These are phyloP conservation scores for Saccharata proteae DNA, from an alignment of 2,329 filamentous ascomycete genomes.

Conservation along the genomic window DNA sequence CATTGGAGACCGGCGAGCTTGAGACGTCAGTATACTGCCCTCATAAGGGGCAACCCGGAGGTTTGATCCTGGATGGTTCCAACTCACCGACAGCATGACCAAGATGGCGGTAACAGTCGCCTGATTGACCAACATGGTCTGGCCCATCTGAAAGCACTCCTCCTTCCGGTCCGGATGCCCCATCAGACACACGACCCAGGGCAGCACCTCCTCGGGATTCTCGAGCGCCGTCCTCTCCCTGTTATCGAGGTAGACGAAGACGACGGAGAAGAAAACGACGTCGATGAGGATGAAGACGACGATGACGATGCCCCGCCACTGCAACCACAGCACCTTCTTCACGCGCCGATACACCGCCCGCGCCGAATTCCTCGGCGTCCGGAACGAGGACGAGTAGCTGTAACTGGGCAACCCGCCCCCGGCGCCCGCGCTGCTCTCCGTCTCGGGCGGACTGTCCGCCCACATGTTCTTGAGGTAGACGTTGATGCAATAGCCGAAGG, in stretches of 20 bases:
- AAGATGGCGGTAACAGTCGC: slow-evolving; percentile 70
- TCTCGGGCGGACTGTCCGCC: slow-evolving; percentile 59
- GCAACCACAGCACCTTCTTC: slow-evolving; percentile 72
- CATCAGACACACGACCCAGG: slow-evolving; percentile 66
- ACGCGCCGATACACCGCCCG: slow-evolving; percentile 81
- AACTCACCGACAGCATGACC: slow-evolving; percentile 63
- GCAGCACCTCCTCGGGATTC: slow-evolving; percentile 42
- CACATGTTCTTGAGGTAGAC: slow-evolving; percentile 76
- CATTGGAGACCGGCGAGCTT: slow-evolving; percentile 70
- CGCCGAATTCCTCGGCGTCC: slow-evolving; percentile 55
- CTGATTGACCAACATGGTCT: slow-evolving; percentile 56
- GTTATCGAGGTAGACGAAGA: slow-evolving; percentile 71
- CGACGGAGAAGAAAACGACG: slow-evolving; percentile 83
- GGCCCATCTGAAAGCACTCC: slow-evolving; percentile 51
- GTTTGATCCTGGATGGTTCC: too few species aligned
- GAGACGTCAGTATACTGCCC: neutral
- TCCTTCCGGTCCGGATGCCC: slow-evolving; percentile 46
- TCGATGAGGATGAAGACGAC: slow-evolving; percentile 83
- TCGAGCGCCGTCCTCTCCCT: slow-evolving; percentile 47
- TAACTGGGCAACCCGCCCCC: slow-evolving; percentile 59
- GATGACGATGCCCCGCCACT: slow-evolving; percentile 88
- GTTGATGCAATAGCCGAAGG: slow-evolving; percentile 77
- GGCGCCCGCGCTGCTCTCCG: slow-evolving; percentile 48
- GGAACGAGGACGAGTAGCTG: slow-evolving; percentile 54
- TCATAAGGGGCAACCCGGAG: neutral